phyloP scores from a whole-genome alignment of 441 rosid species.

The Daphne laureola region DNA sequence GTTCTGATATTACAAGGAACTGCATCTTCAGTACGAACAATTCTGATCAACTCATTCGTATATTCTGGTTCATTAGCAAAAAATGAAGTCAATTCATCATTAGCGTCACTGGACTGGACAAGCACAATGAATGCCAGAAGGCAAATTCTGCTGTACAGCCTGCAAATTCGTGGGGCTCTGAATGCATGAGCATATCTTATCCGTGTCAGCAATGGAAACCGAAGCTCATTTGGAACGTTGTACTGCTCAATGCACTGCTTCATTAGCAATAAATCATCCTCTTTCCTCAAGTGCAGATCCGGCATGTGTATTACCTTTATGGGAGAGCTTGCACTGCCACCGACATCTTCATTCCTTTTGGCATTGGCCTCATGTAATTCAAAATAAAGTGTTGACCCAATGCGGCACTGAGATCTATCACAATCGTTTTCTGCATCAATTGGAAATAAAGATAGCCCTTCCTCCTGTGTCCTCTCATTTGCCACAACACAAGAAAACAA shows the following conservation, averaged over 20 bases:
- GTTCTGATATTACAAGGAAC: conserved; percentile 87
- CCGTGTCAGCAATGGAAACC: conserved; percentile 84
- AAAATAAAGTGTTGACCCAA: conserved; percentile 91
- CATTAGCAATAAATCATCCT: conserved; percentile 80
- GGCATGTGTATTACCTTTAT: conserved; percentile 68
- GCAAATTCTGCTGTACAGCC: conserved; percentile 90
- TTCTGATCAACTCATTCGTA: conserved; percentile 91
- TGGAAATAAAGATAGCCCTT: conserved; percentile 84
- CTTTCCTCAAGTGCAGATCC: conserved; percentile 78
- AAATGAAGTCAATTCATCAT: conserved; percentile 81
- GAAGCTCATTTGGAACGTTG: conserved; percentile 66
- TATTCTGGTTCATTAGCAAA: conserved; percentile 99
- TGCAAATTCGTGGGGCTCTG: conserved; percentile 79
- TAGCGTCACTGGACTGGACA: conserved; percentile 94
- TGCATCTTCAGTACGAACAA: conserved; percentile 84
- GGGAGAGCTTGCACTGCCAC: conserved; percentile 25
- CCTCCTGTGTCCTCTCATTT: conserved; percentile 83
- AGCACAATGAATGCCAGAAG: conserved; percentile 94
- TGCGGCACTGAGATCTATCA: conserved; percentile 57
- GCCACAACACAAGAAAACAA: conserved; percentile 88
- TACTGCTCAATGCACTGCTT: conserved; percentile 80
- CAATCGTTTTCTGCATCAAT: conserved; percentile 51
- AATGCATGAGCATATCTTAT: conserved; percentile 94
- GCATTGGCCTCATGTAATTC: conserved; percentile 67
- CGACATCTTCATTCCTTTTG: conserved; percentile 31